These are phyloP conservation scores for Thalassiosira livingstoniorum DNA, from an alignment of 352 stramenopile species.

Conservation along the genomic window DNA sequence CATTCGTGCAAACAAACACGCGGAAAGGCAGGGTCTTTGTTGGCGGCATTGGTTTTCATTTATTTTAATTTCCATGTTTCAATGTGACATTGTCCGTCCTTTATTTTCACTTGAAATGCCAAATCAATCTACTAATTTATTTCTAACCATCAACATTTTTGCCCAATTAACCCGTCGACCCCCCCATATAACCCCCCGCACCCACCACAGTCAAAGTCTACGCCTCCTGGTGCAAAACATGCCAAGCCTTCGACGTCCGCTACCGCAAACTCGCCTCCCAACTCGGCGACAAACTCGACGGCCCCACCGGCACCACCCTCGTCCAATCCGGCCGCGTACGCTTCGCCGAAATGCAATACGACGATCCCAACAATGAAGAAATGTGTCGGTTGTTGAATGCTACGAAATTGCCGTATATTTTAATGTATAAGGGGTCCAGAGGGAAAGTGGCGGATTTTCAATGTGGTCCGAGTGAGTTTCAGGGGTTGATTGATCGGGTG, in stretches of 20 bases:
- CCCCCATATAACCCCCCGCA: not conserved
- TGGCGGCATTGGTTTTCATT: too few relatives aligned
- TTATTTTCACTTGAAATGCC: not conserved
- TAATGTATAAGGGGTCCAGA: conserved; percentile 53
- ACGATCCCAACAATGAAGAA: conserved; percentile 59
- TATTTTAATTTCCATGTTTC: not conserved
- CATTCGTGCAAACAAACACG: too few relatives aligned
- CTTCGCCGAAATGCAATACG: conserved; percentile 59
- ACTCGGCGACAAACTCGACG: conserved; percentile 37
- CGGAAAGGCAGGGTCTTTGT: too few relatives aligned
- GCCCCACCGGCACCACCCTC: not conserved
- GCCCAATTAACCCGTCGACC: too few relatives aligned
- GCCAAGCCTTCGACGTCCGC: conserved; percentile 55
- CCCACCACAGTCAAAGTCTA: conserved; percentile 55
- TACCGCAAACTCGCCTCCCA: conserved; percentile 56
- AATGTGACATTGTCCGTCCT: not conserved
- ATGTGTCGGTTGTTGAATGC: conserved; percentile 54
- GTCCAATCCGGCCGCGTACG: conserved; percentile 16
- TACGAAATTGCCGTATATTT: conserved; percentile 60
- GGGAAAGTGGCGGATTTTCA: conserved; percentile 58
- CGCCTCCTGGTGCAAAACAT: conserved; percentile 62
- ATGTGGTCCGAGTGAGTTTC: conserved; percentile 49
- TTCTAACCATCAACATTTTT: not conserved
- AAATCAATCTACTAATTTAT: not conserved
- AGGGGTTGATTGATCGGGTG: conserved; percentile 51